These are phyloP conservation scores for Vigna reflexopilosa DNA, from an alignment of 306 rosid species.

Conservation along the genomic window DNA sequence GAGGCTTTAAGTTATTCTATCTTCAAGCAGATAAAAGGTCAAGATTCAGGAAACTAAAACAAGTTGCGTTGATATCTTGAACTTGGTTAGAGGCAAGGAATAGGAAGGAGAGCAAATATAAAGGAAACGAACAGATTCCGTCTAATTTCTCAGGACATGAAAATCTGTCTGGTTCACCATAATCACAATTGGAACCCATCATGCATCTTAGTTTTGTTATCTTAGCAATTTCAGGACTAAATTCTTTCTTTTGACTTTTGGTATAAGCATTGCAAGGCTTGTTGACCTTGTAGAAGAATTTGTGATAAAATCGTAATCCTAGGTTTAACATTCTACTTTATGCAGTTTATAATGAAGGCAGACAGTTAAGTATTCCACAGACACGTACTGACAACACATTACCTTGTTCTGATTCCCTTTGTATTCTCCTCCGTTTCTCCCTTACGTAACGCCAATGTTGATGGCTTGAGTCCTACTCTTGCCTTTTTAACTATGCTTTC, in stretches of 20 bases:
- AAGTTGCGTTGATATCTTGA: slow-evolving; percentile 23
- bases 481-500: slow-evolving; percentile 64
- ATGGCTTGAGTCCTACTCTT: slow-evolving; percentile 64
- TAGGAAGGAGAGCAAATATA: slow-evolving; percentile 15
- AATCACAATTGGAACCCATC: slow-evolving; percentile 34
- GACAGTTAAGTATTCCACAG: slow-evolving; percentile 23
- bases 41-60: slow-evolving; percentile 18
- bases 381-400: slow-evolving; percentile 15
- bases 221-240: slow-evolving; percentile 6
- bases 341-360: slow-evolving; percentile 9
- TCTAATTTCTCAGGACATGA: slow-evolving; percentile 16
- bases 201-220: slow-evolving; percentile 7
- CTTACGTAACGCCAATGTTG: slow-evolving; percentile 67
- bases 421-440: slow-evolving; percentile 74
- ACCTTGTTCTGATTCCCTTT: slow-evolving; percentile 89
- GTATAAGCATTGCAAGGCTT: slow-evolving; percentile 7
- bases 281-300: background rate
- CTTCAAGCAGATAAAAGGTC: slow-evolving; percentile 21
- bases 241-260: background rate
- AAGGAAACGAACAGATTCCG: slow-evolving; percentile 22
- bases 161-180: background rate
- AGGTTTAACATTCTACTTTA: slow-evolving; percentile 1
- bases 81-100: slow-evolving; percentile 26
- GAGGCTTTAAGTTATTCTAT: slow-evolving; percentile 29
- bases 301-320: background rate